Percentiles rank a stretch among this genome's conserved stretches.
These are phyloP conservation scores for Teratosphaeria pseudoeucalypti DNA, from an alignment of 2,329 filamentous ascomycete species.

Conservation along the genomic window DNA sequence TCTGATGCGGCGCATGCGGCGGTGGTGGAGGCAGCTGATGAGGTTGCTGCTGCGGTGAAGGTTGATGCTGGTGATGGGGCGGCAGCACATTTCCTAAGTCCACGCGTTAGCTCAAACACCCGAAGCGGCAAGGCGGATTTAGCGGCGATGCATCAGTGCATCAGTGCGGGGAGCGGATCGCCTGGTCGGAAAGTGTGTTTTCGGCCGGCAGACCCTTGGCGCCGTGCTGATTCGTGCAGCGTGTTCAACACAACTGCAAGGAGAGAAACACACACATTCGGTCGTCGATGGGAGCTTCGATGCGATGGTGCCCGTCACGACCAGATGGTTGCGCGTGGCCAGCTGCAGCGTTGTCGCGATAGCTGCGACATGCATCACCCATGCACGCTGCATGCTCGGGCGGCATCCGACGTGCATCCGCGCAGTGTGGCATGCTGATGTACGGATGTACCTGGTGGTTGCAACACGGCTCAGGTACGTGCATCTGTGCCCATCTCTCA, in stretches of 20 bases:
- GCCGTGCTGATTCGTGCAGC: not conserved
- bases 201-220: not conserved
- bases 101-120: conserved; percentile 1
- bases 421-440: not conserved
- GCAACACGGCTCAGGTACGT: not conserved
- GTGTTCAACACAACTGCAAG: not conserved
- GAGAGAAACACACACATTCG: not conserved
- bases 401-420: not conserved
- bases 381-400: not conserved
- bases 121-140: not conserved
- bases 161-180: not conserved
- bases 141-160: not conserved
- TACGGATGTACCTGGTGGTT: not conserved
- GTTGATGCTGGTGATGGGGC: conserved; percentile 4
- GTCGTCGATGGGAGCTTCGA: not conserved
- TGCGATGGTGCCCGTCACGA: not conserved
- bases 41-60: conserved; percentile 12
- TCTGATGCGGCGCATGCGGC: conserved; percentile 12
- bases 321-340: not conserved
- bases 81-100: not conserved
- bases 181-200: not conserved
- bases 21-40: conserved; percentile 13
- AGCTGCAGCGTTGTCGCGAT: not conserved
- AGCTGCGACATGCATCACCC: not conserved
- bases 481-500: not conserved